Base-by-base conservation (phyloP, 129 eudicot genomes). In the Saposhnikovia divaricata region DNA sequence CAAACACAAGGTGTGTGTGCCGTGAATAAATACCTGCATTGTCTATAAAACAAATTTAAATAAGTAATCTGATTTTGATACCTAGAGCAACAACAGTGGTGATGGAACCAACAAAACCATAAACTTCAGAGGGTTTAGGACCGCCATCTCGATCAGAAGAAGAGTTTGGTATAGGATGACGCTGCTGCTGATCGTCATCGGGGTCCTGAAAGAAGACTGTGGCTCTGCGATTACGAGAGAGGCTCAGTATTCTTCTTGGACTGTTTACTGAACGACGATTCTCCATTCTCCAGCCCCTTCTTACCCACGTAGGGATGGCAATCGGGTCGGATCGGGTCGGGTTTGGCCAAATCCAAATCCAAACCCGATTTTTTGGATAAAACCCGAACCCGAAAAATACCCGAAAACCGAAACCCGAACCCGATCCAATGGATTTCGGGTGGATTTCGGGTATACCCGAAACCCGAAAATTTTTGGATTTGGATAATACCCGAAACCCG, bases 71-170 rank as follows among this genome's bases (percentile, higher is more conserved):
- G 18, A 14, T 10, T 47, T 13, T 47, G 51, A 82, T 16, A 95
- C 98, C 96, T 78, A 93, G 87, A 75, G 91, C 89, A 77, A 92
- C 96, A 80, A 89, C 91, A 31, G 94, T 92, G 38, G 98, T 87
- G 76, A 95, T 92, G 69, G 96, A 91, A 34, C 98, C 98, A 27
- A 92, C 98, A 79, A 95, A 95, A 2, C 98, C 98, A 66, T 95
- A 95, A 75, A 95, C 98, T 88, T 95, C 98, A 4, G 93, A 88
- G 46, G 89, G 92, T 66, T 92, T 95, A 44, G 97, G 96, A 75
- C 98, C 98, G 31, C 81, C 92, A 66, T 91, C 90, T 63, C 96
- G 90, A 28, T 45, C 48, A 45, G 48, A 45, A 45, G 48, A 45
- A 46, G 50, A 46, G 12, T 46, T 46, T 46, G 97, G 63, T 6